Evolutionary conservation across 495 filamentous ascomycete genomes (phyloP).

Genomic region (Aspergillus ellipticus): DNA sequence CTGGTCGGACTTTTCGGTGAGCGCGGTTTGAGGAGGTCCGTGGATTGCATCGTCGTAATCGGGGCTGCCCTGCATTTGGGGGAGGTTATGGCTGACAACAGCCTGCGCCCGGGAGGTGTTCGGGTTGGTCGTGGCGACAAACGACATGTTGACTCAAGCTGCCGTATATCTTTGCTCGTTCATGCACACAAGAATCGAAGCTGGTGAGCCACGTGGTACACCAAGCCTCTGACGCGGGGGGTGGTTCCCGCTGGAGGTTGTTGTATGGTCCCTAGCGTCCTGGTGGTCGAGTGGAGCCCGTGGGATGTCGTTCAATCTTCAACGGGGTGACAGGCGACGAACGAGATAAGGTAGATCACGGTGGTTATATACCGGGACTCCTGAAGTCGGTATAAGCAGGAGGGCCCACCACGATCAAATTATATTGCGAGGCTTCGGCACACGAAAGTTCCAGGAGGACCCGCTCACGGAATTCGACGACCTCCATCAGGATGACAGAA

Average conservation of each 20-base stretch:
- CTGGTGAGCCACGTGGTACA: neutral
- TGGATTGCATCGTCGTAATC: neutral
- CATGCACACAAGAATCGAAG: neutral
- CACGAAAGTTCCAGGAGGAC: neutral
- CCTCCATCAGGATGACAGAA: neutral
- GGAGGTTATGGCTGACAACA: conserved; percentile 21
- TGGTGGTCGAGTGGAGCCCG: neutral
- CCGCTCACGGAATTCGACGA: neutral
- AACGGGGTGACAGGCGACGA: neutral
- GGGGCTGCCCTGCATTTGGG: neutral
- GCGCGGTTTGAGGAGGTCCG: neutral
- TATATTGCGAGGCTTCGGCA: neutral
- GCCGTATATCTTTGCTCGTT: neutral
- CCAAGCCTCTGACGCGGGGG: too few species aligned
- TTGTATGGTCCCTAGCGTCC: neutral
- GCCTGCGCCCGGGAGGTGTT: conserved; percentile 13
- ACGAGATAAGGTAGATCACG: neutral
- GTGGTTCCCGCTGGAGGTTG: too few species aligned
- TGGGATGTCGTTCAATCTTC: neutral
- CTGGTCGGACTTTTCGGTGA: neutral
- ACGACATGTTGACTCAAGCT: conserved; percentile 11
- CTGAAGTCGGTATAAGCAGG: neutral
- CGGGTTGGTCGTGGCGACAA: conserved; percentile 11
- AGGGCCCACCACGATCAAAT: neutral
- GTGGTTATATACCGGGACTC: neutral